Conservation (phyloP, 305 asterid genomes). For the Fraxinus platypoda region DNA sequence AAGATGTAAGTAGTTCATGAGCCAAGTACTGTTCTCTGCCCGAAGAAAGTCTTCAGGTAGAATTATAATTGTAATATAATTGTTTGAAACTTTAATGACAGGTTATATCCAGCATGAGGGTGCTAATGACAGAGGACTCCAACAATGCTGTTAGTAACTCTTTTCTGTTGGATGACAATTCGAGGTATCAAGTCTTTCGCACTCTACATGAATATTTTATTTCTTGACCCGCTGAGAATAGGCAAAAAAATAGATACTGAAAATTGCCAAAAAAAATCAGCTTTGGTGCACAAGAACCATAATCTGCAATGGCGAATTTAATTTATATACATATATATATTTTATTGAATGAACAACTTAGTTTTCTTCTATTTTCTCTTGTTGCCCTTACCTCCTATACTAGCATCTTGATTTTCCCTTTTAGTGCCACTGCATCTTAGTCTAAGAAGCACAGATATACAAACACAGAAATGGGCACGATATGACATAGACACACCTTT, state of each 20-base stretch:
- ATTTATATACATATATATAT: background rate
- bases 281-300: background rate
- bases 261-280: background rate
- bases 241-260: background rate
- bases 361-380: background rate
- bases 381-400: background rate
- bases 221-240: background rate
- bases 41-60: background rate
- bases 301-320: background rate
- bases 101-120: slow-evolving; percentile 97
- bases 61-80: background rate
- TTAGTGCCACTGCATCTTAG: background rate
- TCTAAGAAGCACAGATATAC: background rate
- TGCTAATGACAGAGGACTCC: slow-evolving; percentile 93
- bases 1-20: slow-evolving; percentile 54
- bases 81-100: slow-evolving; percentile 29
- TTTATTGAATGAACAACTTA: background rate
- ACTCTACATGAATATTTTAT: background rate
- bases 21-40: background rate
- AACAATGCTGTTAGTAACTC: slow-evolving; percentile 80
- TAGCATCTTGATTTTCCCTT: background rate
- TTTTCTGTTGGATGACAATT: slow-evolving; percentile 88
- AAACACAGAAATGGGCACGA: background rate
- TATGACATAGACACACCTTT: too few relatives aligned
- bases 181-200: slow-evolving; percentile 49